Evolutionary conservation across 805 yeast species (phyloP).

Genomic region (Priceomyces medius): DNA sequence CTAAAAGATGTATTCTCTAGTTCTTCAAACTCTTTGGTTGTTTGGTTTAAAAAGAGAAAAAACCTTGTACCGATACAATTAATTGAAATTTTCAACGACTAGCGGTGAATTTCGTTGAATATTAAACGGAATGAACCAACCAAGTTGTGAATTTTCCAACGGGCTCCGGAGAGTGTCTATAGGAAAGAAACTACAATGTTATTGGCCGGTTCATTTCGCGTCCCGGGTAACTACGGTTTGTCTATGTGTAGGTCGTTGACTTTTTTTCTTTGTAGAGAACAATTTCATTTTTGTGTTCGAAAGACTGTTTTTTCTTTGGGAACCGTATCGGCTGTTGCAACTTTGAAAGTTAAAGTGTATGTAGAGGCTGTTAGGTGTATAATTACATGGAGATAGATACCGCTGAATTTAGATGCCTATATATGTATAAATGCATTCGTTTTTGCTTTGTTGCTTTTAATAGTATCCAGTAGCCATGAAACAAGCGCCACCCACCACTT

Average conservation of each 20-base stretch:
- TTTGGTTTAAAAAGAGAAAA: conserved; percentile 7
- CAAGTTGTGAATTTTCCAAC: conserved; percentile 10
- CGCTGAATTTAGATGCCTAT: too few species aligned
- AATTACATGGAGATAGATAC: too few species aligned
- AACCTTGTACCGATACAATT: conserved; percentile 2
- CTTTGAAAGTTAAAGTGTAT: too few species aligned
- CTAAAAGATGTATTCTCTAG: conserved; percentile 11
- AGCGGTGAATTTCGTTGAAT: conserved; percentile 8
- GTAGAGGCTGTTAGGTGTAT: too few species aligned
- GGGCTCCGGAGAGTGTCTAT: conserved; percentile 8
- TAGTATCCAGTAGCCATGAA: too few species aligned
- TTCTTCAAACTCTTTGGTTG: conserved; percentile 10
- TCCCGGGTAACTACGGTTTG: not conserved
- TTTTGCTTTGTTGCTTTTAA: too few species aligned
- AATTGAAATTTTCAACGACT: conserved; percentile 3
- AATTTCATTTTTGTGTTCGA: too few species aligned
- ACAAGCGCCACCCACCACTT: too few species aligned
- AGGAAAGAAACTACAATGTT: conserved; percentile 4
- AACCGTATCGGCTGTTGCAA: too few species aligned
- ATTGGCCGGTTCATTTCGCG: conserved; percentile 2
- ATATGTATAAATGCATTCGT: too few species aligned
- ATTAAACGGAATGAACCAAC: conserved; percentile 8
- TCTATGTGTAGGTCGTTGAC: not conserved
- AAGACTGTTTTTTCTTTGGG: too few species aligned
- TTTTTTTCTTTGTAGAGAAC: too few species aligned